phyloP scores from a whole-genome alignment of 345 rosid species.

The Lepidium aucheri region DNA sequence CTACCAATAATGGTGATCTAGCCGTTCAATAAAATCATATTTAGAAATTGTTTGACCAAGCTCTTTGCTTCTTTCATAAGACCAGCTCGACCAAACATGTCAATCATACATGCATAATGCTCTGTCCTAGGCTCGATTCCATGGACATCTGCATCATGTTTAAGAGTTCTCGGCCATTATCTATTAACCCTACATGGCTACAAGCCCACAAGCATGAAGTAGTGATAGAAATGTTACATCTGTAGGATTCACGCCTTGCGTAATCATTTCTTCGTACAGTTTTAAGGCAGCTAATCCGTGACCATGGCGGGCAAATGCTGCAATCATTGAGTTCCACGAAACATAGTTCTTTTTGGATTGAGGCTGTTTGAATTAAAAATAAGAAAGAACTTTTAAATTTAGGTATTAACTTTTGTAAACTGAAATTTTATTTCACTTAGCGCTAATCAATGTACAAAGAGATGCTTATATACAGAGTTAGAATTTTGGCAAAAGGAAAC shows the following conservation, averaged over 20 bases:
- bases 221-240: constrained; percentile 79
- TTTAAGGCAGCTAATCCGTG: constrained; percentile 44
- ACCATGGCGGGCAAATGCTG: constrained; percentile 89
- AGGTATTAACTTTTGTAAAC: too few relatives aligned
- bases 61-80: constrained; percentile 57
- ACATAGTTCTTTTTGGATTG: constrained; percentile 54
- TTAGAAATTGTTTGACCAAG: too few relatives aligned
- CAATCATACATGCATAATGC: constrained; percentile 74
- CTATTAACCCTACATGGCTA: constrained; percentile 74
- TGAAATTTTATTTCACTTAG: too few relatives aligned
- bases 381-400: too few relatives aligned
- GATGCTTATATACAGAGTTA: too few relatives aligned
- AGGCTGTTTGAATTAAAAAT: too few relatives aligned
- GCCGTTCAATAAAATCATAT: too few relatives aligned
- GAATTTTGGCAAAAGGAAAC: too few relatives aligned
- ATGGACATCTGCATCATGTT: constrained; percentile 57
- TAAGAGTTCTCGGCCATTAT: constrained; percentile 61
- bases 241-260: constrained; percentile 56
- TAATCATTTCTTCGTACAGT: constrained; percentile 61
- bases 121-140: constrained; percentile 57
- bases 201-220: constrained; percentile 93
- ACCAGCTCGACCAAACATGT: constrained; percentile 91
- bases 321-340: constrained; percentile 91
- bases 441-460: too few relatives aligned
- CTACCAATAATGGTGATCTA: too few relatives aligned